These are phyloP conservation scores for Jacaranda copaia DNA, from an alignment of 257 asterid species.

Conservation along the genomic window DNA sequence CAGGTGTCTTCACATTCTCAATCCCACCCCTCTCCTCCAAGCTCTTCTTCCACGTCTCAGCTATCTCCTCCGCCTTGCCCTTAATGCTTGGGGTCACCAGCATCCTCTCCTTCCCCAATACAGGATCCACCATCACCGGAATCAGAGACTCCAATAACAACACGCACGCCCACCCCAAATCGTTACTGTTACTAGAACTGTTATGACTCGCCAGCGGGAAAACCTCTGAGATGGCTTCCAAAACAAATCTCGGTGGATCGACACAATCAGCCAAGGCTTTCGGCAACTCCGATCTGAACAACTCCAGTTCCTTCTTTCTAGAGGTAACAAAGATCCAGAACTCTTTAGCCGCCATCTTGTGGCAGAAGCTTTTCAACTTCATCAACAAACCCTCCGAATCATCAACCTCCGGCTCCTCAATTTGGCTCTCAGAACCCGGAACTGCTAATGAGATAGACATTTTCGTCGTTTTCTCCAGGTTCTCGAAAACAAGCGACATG, in stretches of 20 bases:
- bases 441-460: constrained; percentile 42
- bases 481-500: constrained; percentile 57
- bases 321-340: constrained; percentile 77
- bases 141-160: constrained; percentile 89
- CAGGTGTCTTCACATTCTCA: constrained; percentile 95
- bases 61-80: constrained; percentile 87
- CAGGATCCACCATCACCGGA: constrained; percentile 97
- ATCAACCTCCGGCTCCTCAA: constrained; percentile 64
- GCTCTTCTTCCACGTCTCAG: constrained; percentile 96
- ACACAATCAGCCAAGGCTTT: constrained; percentile 73
- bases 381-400: constrained; percentile 67
- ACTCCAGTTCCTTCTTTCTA: constrained; percentile 85
- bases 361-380: constrained; percentile 64
- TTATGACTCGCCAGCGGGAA: constrained; percentile 65
- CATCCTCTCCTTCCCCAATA: constrained; percentile 90
- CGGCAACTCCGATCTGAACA: constrained; percentile 65
- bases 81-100: constrained; percentile 86
- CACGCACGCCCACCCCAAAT: constrained; percentile 99
- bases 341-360: constrained; percentile 66
- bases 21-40: constrained; percentile 98
- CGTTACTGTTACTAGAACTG: constrained; percentile 40
- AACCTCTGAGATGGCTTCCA: constrained; percentile 93
- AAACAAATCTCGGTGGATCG: constrained; percentile 92
- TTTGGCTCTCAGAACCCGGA: constrained; percentile 11
- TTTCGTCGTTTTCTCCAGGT: constrained; percentile 49